Base-by-base conservation (phyloP, 2,329 filamentous ascomycete species). In the Aureobasidium sp. region DNA sequence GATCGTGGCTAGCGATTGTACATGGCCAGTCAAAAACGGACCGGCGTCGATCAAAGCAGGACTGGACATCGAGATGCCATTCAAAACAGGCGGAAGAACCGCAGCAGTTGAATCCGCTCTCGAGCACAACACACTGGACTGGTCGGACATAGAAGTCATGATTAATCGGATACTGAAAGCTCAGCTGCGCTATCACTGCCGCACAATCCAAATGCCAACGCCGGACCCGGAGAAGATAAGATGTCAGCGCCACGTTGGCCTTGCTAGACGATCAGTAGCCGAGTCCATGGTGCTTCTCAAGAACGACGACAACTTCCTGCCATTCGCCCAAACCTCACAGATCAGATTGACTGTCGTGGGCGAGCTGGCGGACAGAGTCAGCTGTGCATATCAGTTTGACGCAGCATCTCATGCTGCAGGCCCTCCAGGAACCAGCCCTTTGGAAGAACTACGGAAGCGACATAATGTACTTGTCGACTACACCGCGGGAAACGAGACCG, bases 241-340 rank as follows among this genome's bases (percentile, higher is more conserved):
- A 39, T 66, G 62, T 25, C 56, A 64, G 31, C 25, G 53, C 15
- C 66, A 67, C 31, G 51, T 65, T 20, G 29, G 47, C 25, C 61
- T 67, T 5, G 66, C 65, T 20, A 52, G 63, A 17, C 62, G 64
- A 34, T 61, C 63, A 14, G 66, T 65, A 7, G 57, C 62, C 4
- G 57, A 61, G 25, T 60, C 57, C 14, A 66, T 67, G 63, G 66
- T 67, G 11, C 51, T 67, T 15, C 51, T 67, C 36, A 67, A 66
- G 51, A 67, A 67, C 39, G 45, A 60, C 27, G 42, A 51, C 17
- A 9, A 25, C 9, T 51, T 60, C 12, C 25, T 60, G 12, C 57
- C 57, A 31, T 31, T 60, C n/a, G 31, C 22, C 22, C 39, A 62
- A 0, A 6, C 27, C 1, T 42, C 55, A 3, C 36, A 49, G 42